Percentiles rank a stretch among this genome's conserved stretches.
Evolutionary conservation across 2,329 filamentous ascomycete species (phyloP).

Genomic region (Eutypella sp.): DNA sequence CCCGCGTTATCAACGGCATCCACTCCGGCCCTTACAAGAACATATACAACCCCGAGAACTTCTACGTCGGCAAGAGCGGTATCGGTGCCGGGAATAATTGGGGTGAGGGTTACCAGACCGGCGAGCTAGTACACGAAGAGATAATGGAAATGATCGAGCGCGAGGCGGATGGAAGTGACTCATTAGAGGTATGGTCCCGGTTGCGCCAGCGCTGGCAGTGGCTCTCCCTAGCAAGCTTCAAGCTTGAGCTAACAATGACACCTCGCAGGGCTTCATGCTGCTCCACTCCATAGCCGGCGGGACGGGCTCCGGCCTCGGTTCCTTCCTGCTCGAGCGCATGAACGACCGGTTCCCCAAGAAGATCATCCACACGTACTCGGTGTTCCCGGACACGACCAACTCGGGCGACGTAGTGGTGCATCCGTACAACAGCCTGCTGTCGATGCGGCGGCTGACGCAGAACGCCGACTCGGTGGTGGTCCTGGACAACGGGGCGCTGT

Average conservation of each 20-base stretch:
- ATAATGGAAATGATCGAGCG: conserved; percentile 99
- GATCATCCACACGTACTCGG: conserved; percentile 97
- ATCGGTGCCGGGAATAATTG: conserved; percentile 96
- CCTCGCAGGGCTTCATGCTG: conserved; percentile 83
- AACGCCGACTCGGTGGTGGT: conserved; percentile 98
- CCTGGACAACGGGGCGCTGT: conserved; percentile 89
- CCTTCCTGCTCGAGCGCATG: conserved; percentile 87
- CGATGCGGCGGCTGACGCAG: conserved; percentile 85
- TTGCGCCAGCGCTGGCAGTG: too few species aligned
- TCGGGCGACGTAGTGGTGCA: conserved; percentile 91
- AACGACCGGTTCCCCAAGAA: conserved; percentile 99
- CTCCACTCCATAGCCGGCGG: conserved; percentile 96
- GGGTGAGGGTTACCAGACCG: conserved; percentile 93
- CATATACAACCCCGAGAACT: conserved; percentile 99
- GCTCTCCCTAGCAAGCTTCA: too few species aligned
- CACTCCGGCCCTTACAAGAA: conserved; percentile 93
- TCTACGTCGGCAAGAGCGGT: conserved; percentile 92
- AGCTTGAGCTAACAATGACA: conserved; percentile 16
- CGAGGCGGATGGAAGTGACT: conserved; percentile 96
- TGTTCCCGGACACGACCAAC: conserved; percentile 91
- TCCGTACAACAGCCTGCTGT: conserved; percentile 93
- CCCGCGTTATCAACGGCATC: conserved; percentile 86
- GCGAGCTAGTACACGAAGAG: conserved; percentile 88
- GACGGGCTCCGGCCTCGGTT: conserved; percentile 92
- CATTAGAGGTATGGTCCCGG: conserved; percentile 85